phyloP scores from a whole-genome alignment of 1,284 basidiomycete species.

The Lentinula novae-zelandiae region DNA sequence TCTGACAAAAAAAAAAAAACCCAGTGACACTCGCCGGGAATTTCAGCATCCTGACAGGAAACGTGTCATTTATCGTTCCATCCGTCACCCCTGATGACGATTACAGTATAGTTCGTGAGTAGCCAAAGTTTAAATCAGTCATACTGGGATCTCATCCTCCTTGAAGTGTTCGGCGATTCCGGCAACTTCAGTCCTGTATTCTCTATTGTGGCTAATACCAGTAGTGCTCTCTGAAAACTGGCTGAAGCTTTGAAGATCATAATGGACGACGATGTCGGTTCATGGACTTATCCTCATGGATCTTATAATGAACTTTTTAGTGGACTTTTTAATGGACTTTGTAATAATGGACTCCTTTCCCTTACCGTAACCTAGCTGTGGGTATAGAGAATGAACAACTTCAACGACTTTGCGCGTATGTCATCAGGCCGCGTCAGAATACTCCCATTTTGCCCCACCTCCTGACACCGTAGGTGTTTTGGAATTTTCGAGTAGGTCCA shows the following conservation, averaged over 20 bases:
- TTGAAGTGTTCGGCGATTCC: constrained; percentile 45
- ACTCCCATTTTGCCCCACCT: constrained; percentile 73
- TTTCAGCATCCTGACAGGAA: constrained; percentile 38
- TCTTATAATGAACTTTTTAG: background rate
- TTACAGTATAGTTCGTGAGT: constrained; percentile 41
- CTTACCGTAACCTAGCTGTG: background rate
- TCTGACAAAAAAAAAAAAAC: too few species aligned
- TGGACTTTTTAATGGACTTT: background rate
- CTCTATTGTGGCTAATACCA: constrained; percentile 25
- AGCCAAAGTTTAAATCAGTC: background rate
- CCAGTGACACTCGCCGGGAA: constrained; percentile 30
- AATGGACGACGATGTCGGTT: background rate
- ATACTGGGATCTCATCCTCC: background rate
- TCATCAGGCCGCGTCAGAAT: constrained; percentile 29
- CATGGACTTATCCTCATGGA: background rate
- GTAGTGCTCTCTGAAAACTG: background rate
- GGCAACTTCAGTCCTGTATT: constrained; percentile 33
- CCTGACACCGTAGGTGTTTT: constrained; percentile 51
- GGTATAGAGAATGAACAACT: background rate
- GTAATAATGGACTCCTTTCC: background rate
- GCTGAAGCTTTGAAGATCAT: background rate
- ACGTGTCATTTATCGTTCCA: constrained; percentile 35
- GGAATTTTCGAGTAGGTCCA: constrained; percentile 61
- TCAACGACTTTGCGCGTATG: background rate
- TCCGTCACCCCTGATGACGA: constrained; percentile 26